Evolutionary conservation across 169 alveolate species (phyloP), one percentile per base, ranked within the genome.

Genomic region (Babesia ovis): DNA sequence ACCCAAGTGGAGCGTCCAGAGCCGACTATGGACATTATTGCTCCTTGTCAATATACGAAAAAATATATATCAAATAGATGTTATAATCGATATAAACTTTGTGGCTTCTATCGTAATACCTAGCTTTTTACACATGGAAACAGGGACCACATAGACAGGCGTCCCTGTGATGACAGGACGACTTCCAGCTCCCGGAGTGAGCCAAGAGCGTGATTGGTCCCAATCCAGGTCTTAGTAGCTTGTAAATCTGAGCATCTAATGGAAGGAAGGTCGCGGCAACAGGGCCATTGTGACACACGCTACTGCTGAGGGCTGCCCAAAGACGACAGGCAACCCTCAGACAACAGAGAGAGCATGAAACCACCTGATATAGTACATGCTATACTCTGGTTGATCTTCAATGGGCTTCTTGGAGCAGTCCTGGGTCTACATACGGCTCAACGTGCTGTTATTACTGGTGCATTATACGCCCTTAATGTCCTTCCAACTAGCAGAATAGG

Each of bases 321-420:
- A n/a, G n/a, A n/a, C n/a, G 4, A 14, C 70, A 59, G 56, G 22
- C 70, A 22, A 56, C 71, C 16, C 6, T 25, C 29, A 5, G 31
- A 45, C n/a, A n/a, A 22, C 22, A 39, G 43, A 11, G 42, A 25
- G 71, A 61, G 71, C 71, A 61, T 61, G 71, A 45, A 53, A 12
- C 29, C 34, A 54, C 42, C 11, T 23, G 39, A 11, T 4, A 27
- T 37, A 29, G 23, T 61, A 37, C 18, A 20, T 20, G 43, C 14
- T 4, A 27, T 8, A 14, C 34, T 61, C 2, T 43, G 71, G 22
- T 18, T 42, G 55, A 3, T 43, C 29, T 29, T 20, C 57, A 61
- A 9, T 42, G 71, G 9, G 22, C 57, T 54, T 4, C 8, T 61
- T 1, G 55, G 9, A 2, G 27, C 31, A 39, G 59, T 27, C 16